Conservation (phyloP, 2,329 filamentous ascomycete species). For the Fusarium albidum region DNA sequence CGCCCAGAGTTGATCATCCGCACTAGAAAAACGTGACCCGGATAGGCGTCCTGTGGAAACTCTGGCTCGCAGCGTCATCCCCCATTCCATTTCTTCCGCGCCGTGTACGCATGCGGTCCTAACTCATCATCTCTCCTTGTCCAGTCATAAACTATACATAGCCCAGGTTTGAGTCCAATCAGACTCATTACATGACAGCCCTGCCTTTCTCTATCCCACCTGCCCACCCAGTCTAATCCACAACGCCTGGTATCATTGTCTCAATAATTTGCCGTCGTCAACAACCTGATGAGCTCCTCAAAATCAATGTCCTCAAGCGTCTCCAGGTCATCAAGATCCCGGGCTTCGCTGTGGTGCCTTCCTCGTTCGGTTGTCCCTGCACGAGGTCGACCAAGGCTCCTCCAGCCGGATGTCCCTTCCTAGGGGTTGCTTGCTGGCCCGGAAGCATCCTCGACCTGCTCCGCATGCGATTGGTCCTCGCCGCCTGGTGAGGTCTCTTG, state of each 20-base stretch:
- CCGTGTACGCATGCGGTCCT: slow-evolving; percentile 32
- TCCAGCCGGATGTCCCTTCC: slow-evolving; percentile 26
- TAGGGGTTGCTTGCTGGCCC: slow-evolving; percentile 32
- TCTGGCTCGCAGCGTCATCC: slow-evolving; percentile 40
- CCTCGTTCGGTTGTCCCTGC: slow-evolving; percentile 13
- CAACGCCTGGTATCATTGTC: slow-evolving; percentile 37
- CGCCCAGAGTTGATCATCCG: slow-evolving; percentile 25
- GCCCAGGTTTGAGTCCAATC: slow-evolving; percentile 13
- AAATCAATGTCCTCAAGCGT: slow-evolving; percentile 42
- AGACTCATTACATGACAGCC: slow-evolving; percentile 30
- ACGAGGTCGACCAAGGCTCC: slow-evolving; percentile 23
- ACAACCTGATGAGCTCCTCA: slow-evolving; percentile 37
- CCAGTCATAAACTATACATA: slow-evolving; percentile 36
- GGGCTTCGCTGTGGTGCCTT: slow-evolving; percentile 6
- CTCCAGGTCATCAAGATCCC: slow-evolving; percentile 37
- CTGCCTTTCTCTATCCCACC: slow-evolving; percentile 22
- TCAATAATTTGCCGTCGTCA: slow-evolving; percentile 34
- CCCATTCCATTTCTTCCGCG: slow-evolving; percentile 42
- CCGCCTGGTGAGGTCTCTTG: slow-evolving; percentile 7
- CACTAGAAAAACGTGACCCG: slow-evolving; percentile 36
- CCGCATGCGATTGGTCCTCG: slow-evolving; percentile 28
- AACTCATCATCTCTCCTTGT: slow-evolving; percentile 33
- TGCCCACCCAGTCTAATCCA: slow-evolving; percentile 31
- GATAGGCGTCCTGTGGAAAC: slow-evolving; percentile 38
- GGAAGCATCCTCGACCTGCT: slow-evolving; percentile 33